Evolutionary conservation across 1,284 basidiomycete species (phyloP).

Genomic region (Amylostereum areolatum): DNA sequence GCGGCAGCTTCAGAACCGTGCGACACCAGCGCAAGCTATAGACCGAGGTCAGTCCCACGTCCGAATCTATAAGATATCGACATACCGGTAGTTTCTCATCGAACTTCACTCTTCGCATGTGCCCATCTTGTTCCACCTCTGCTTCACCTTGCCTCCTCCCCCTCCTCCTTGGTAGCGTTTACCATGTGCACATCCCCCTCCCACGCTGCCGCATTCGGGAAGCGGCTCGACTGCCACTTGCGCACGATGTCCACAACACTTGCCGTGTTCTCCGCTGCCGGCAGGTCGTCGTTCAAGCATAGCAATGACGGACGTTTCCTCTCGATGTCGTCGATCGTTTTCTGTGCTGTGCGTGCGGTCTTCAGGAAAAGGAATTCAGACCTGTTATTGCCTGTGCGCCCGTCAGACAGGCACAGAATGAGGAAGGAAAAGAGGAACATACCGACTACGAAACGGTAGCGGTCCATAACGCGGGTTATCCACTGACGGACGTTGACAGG

Average conservation of each 20-base stretch:
- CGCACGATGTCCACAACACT: slow-evolving; percentile 13
- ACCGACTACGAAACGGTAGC: slow-evolving; percentile 36
- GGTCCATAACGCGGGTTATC: slow-evolving; percentile 33
- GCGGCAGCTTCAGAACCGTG: no score
- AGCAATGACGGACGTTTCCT: slow-evolving; percentile 16
- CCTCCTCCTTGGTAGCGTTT: no score
- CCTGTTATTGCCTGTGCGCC: no score
- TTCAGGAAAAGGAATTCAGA: neutral
- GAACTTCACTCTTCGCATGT: no score
- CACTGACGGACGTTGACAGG: slow-evolving; percentile 30
- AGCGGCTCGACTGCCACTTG: slow-evolving; percentile 16
- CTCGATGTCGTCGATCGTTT: slow-evolving; percentile 10
- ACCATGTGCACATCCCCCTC: slow-evolving; percentile 6
- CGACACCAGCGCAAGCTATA: no score
- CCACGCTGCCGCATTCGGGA: slow-evolving; percentile 19
- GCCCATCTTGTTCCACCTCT: no score
- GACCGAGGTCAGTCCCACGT: no score
- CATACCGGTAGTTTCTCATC: no score
- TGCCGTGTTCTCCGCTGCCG: slow-evolving; percentile 8
- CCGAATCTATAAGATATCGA: no score
- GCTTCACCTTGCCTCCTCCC: no score
- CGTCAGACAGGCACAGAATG: slow-evolving; percentile 5
- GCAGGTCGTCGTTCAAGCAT: slow-evolving; percentile 24
- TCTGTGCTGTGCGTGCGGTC: slow-evolving; percentile 1
- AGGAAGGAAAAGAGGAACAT: slow-evolving; percentile 17